Conservation (phyloP, 192 early-diverging fungal species). For the Gonapodya sp. region DNA sequence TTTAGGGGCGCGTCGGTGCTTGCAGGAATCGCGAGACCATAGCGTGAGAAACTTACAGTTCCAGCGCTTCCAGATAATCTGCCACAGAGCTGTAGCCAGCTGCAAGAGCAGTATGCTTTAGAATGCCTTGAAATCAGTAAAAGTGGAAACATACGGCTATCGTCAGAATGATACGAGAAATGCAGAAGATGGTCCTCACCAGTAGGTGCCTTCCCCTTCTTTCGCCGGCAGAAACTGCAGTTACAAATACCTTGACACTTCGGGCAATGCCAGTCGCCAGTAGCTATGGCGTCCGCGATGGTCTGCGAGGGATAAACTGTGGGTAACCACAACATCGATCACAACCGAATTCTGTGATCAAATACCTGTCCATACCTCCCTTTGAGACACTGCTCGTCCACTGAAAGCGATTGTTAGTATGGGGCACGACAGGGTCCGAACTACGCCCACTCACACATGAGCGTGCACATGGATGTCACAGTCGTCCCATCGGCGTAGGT, state of each 20-base stretch:
- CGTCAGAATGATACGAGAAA: background rate
- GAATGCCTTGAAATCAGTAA: conserved; percentile 10
- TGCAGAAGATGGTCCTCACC: background rate
- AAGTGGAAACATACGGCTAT: background rate
- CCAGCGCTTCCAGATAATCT: conserved; percentile 20
- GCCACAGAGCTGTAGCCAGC: conserved; percentile 14
- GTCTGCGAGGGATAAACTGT: conserved; percentile 15
- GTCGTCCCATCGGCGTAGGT: background rate
- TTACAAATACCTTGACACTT: conserved; percentile 24
- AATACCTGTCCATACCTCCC: conserved; percentile 12
- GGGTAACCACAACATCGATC: background rate
- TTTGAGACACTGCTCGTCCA: conserved; percentile 21
- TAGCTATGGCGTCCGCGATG: conserved; percentile 15
- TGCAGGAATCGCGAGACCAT: no score
- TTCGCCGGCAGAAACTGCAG: conserved; percentile 21
- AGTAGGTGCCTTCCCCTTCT: conserved; percentile 18
- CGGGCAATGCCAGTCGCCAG: conserved; percentile 20
- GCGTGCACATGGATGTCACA: background rate
- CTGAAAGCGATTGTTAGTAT: background rate
- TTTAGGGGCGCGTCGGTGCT: no score
- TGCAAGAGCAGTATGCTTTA: conserved; percentile 12
- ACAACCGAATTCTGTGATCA: background rate
- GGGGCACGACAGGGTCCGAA: background rate
- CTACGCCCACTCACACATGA: background rate
- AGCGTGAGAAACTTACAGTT: no score